Evolutionary conservation across 805 yeast species (phyloP).

Genomic region (Saturnispora ahearnii): DNA sequence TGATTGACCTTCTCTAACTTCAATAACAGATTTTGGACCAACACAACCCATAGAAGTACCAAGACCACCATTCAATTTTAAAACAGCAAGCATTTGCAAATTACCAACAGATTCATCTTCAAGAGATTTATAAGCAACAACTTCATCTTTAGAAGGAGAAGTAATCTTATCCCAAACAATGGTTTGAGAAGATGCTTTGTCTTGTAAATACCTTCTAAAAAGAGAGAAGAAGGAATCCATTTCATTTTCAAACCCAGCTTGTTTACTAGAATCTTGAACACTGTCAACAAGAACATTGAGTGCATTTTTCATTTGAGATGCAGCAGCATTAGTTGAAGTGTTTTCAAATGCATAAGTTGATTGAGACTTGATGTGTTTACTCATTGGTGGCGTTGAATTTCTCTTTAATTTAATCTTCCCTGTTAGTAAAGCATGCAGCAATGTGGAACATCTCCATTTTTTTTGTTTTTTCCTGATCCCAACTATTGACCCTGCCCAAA

Average conservation of each 20-base stretch:
- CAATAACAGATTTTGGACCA: slow-evolving; percentile 96
- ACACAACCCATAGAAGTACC: slow-evolving; percentile 99
- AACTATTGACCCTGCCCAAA: not conserved
- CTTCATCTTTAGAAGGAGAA: slow-evolving; percentile 86
- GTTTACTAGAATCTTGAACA: slow-evolving; percentile 43
- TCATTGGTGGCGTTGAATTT: slow-evolving; percentile 12
- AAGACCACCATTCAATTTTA: slow-evolving; percentile 94
- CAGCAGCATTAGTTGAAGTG: slow-evolving; percentile 90
- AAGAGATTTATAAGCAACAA: slow-evolving; percentile 63
- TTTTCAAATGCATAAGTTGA: slow-evolving; percentile 87
- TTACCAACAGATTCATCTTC: slow-evolving; percentile 30
- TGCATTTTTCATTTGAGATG: slow-evolving; percentile 95
- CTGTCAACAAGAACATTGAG: slow-evolving; percentile 83
- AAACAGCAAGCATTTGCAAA: slow-evolving; percentile 81
- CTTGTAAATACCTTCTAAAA: slow-evolving; percentile 84
- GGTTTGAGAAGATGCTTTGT: slow-evolving; percentile 77
- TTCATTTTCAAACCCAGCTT: slow-evolving; percentile 67
- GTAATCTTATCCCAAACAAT: slow-evolving; percentile 93
- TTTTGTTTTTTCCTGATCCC: not conserved
- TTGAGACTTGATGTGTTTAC: slow-evolving; percentile 60
- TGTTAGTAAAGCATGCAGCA: not conserved
- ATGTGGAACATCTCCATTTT: not conserved
- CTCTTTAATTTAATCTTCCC: not conserved
- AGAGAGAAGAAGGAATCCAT: slow-evolving; percentile 92
- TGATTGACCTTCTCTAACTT: slow-evolving; percentile 97